Conservation (phyloP, 2,329 filamentous ascomycete species). For the Botrytis squamosa region DNA sequence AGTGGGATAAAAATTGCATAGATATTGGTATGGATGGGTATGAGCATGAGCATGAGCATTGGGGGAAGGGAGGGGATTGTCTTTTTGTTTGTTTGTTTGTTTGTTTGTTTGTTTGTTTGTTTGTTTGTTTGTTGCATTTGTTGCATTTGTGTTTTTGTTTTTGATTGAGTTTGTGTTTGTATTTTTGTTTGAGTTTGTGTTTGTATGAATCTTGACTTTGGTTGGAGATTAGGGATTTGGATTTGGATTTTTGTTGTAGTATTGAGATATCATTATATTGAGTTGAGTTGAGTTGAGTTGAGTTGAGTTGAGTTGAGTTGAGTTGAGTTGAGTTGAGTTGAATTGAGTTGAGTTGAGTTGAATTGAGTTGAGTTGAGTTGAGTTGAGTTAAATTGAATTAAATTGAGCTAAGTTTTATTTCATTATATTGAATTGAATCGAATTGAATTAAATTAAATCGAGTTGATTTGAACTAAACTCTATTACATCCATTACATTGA, state of each 20-base stretch:
- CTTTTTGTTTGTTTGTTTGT: neutral
- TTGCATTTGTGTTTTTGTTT: neutral
- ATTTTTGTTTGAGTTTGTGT: no score
- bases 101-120: neutral
- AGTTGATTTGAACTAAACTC: no score
- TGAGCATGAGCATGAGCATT: neutral
- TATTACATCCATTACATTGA: neutral
- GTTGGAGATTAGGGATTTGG: neutral
- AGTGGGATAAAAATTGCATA: neutral
- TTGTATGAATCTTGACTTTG: neutral
- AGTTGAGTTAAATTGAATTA: no score
- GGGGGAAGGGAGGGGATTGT: neutral
- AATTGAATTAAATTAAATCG: no score
- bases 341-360: no score
- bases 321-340: no score
- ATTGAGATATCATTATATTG: neutral
- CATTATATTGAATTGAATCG: no score
- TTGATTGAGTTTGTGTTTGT: neutral
- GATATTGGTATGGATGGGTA: neutral
- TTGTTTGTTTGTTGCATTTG: no score
- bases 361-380: no score
- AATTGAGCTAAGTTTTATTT: no score
- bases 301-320: no score
- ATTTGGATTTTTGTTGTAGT: neutral
- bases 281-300: neutral